Percentiles rank a stretch among this genome's conserved stretches.
These are phyloP conservation scores for Pisolithus tinctorius DNA, from an alignment of 768 basidiomycete species.

Conservation along the genomic window DNA sequence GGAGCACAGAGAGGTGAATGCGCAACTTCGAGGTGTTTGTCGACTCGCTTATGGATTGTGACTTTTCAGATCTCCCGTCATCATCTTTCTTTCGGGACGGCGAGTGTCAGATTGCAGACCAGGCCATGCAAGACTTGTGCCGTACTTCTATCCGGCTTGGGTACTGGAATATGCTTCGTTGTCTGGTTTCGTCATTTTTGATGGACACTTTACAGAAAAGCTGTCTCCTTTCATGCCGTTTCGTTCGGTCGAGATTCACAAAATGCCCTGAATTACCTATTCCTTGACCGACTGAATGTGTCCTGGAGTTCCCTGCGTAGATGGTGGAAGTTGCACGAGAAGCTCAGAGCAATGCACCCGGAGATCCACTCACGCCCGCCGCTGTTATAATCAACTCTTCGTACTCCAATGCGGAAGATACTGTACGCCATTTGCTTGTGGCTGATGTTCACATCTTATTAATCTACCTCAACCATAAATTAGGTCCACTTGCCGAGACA, in stretches of 20 bases:
- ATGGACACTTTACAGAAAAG: constrained; percentile 31
- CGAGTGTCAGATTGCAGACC: constrained; percentile 34
- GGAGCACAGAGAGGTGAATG: constrained; percentile 45
- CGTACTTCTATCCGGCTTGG: constrained; percentile 39
- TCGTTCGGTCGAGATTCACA: constrained; percentile 36
- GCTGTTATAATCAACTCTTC: constrained; percentile 34
- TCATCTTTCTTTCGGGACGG: constrained; percentile 35
- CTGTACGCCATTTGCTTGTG: constrained; percentile 27
- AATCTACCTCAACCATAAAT: neutral
- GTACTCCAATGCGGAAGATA: constrained; percentile 44
- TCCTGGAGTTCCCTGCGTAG: constrained; percentile 28
- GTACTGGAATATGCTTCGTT: constrained; percentile 18
- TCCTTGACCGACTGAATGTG: constrained; percentile 3
- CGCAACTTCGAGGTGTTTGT: neutral
- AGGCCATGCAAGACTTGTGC: constrained; percentile 34
- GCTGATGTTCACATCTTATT: neutral
- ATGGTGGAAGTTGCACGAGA: constrained; percentile 49
- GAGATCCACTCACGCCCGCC: constrained; percentile 30
- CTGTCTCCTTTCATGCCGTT: constrained; percentile 54
- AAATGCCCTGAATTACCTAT: too few species aligned
- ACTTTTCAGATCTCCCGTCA: constrained; percentile 14
- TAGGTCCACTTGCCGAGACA: constrained; percentile 50
- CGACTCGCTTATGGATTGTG: neutral
- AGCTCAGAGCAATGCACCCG: constrained; percentile 38
- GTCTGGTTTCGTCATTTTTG: neutral